A percentile compares a stretch with the other conserved stretches of the same genome.
phyloP scores from a whole-genome alignment of 257 asterid genomes.

The Cordia subcordata region DNA sequence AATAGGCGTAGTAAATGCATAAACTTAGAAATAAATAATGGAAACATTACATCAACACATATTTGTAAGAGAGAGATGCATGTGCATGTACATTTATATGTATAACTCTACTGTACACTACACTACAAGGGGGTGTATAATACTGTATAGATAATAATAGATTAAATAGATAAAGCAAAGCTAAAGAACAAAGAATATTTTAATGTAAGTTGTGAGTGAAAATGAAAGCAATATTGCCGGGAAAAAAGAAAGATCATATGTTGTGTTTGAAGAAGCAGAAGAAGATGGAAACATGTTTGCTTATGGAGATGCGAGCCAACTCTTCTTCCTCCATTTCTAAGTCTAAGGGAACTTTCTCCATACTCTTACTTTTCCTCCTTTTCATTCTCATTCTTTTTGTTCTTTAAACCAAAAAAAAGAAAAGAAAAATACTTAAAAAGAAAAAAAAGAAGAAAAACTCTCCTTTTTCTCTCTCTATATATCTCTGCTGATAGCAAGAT shows the following conservation, averaged over 20 bases:
- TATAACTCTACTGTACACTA: neutral
- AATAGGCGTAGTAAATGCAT: too few species aligned
- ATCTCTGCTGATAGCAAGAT: slow-evolving; percentile 16
- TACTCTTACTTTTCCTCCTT: slow-evolving; percentile 70
- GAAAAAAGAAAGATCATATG: slow-evolving; percentile 5
- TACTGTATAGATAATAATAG: neutral
- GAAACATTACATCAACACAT: neutral
- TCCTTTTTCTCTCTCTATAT: slow-evolving; percentile 8
- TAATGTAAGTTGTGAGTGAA: slow-evolving; percentile 26
- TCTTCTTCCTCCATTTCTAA: slow-evolving; percentile 29
- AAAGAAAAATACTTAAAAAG: neutral
- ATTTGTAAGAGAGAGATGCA: neutral
- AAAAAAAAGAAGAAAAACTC: neutral
- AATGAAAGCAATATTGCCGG: slow-evolving; percentile 34
- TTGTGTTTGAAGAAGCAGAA: slow-evolving; percentile 30
- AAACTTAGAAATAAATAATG: too few species aligned
- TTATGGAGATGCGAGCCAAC: slow-evolving; percentile 69
- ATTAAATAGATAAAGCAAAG: neutral
- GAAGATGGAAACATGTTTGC: slow-evolving; percentile 33
- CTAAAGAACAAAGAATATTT: slow-evolving; percentile 2
- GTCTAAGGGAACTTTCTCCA: slow-evolving; percentile 52
- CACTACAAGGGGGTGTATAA: neutral
- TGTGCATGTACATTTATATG: neutral
- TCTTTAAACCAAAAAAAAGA: slow-evolving; percentile 29
- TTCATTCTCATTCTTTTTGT: slow-evolving; percentile 76